Evolutionary conservation across 2,329 filamentous ascomycete genomes (phyloP).

Genomic region (Claviceps spartinae): DNA sequence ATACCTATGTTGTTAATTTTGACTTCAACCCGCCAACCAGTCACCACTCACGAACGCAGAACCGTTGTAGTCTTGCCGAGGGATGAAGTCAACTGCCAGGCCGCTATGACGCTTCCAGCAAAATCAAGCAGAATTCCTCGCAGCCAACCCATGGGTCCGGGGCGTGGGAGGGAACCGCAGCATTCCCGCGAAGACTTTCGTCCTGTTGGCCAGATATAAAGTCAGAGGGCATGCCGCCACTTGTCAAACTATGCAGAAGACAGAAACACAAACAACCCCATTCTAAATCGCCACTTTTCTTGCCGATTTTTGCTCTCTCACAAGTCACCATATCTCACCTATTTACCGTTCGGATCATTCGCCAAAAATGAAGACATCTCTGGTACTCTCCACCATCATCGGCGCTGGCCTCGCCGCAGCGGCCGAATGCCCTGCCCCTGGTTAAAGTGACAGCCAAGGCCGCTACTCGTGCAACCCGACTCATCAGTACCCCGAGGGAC

Average conservation of each 20-base stretch:
- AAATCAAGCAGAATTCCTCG: too few species aligned
- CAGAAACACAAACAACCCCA: background rate
- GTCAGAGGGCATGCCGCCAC: background rate
- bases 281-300: background rate
- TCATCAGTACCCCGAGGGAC: constrained; percentile 7
- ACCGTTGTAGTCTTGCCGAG: too few species aligned
- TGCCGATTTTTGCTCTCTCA: background rate
- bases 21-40: too few species aligned
- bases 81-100: too few species aligned
- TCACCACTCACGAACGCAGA: too few species aligned
- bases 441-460: background rate
- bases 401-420: background rate
- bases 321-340: too few species aligned
- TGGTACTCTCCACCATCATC: background rate
- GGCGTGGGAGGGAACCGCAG: background rate
- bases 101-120: too few species aligned
- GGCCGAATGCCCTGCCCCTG: constrained; percentile 5
- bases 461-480: constrained; percentile 9
- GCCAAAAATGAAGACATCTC: background rate
- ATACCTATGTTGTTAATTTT: too few species aligned
- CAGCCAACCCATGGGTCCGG: background rate
- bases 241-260: background rate
- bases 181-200: background rate
- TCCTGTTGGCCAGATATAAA: background rate
- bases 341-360: too few species aligned